Conservation (phyloP, 163 green algal species). For the Smithsoniella earleae region DNA sequence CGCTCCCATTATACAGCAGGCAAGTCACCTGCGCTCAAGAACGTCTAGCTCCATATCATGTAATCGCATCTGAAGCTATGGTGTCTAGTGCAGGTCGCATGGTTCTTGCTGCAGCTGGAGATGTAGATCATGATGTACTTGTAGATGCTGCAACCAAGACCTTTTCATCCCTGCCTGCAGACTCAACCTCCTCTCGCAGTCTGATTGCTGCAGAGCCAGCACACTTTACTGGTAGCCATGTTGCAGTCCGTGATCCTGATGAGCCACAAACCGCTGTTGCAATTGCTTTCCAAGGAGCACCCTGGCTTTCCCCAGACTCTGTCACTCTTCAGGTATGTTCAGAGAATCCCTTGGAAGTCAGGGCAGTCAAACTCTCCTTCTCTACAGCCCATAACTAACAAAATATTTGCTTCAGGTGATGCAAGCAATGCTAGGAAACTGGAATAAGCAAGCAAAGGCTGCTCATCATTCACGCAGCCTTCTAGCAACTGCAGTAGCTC, state of each 20-base stretch:
- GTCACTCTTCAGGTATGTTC: slow-evolving; percentile 46
- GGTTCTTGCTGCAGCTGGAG: slow-evolving; percentile 81
- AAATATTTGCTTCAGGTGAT: slow-evolving; percentile 98
- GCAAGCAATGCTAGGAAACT: slow-evolving; percentile 69
- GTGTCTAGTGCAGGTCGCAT: slow-evolving; percentile 37
- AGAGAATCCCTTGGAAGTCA: no score
- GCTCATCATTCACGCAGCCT: slow-evolving; percentile 49
- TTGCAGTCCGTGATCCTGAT: slow-evolving; percentile 87
- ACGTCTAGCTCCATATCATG: background rate
- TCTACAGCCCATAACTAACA: no score
- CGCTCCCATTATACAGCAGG: slow-evolving; percentile 71
- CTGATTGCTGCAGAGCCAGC: slow-evolving; percentile 55
- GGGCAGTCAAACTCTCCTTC: no score
- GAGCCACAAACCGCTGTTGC: slow-evolving; percentile 70
- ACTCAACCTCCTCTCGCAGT: slow-evolving; percentile 18
- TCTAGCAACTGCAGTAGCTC: slow-evolving; percentile 74
- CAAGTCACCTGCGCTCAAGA: background rate
- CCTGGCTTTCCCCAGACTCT: slow-evolving; percentile 88
- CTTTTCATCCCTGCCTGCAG: slow-evolving; percentile 72
- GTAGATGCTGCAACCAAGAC: slow-evolving; percentile 68
- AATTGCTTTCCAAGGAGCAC: slow-evolving; percentile 86
- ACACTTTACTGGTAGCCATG: slow-evolving; percentile 90
- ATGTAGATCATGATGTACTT: slow-evolving; percentile 85
- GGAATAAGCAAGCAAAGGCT: background rate
- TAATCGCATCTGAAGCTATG: no score